Conservation (phyloP, 2,329 filamentous ascomycete genomes). For the Phialocephala subalpina region DNA sequence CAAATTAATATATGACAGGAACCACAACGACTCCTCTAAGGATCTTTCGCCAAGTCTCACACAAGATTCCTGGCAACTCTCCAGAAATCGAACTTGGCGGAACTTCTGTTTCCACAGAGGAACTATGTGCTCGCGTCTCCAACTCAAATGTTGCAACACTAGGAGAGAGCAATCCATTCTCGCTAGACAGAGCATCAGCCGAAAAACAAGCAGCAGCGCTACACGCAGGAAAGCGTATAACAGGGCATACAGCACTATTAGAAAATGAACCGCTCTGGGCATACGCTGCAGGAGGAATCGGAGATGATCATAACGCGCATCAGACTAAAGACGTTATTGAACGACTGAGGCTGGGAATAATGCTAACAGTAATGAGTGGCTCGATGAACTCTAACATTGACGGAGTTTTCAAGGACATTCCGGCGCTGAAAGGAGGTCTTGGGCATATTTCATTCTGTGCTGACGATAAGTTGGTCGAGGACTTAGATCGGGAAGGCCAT, state of each 20-base stretch:
- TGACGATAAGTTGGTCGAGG: slow-evolving; percentile 36
- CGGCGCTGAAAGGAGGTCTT: slow-evolving; percentile 30
- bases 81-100: slow-evolving; percentile 38
- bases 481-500: slow-evolving; percentile 33
- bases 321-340: slow-evolving; percentile 34
- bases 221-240: slow-evolving; percentile 36
- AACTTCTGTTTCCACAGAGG: slow-evolving; percentile 28
- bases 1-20: slow-evolving; percentile 13
- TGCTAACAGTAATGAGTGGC: slow-evolving; percentile 38
- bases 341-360: slow-evolving; percentile 36
- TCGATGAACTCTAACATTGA: slow-evolving; percentile 39
- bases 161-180: slow-evolving; percentile 38
- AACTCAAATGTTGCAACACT: slow-evolving; percentile 33
- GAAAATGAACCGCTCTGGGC: slow-evolving; percentile 37
- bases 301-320: slow-evolving; percentile 38
- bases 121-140: slow-evolving; percentile 35
- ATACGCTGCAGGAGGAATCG: slow-evolving; percentile 37
- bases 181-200: slow-evolving; percentile 35
- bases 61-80: slow-evolving; percentile 36
- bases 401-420: slow-evolving; percentile 32
- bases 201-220: slow-evolving; percentile 37
- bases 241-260: slow-evolving; percentile 36
- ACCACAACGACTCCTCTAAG: slow-evolving; percentile 30
- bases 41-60: slow-evolving; percentile 37
- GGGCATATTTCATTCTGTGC: slow-evolving; percentile 36